Evolutionary conservation across 192 early-diverging fungal genomes (phyloP), one percentile per base, ranked within the genome.

Genomic region (Diversispora epigaea): DNA sequence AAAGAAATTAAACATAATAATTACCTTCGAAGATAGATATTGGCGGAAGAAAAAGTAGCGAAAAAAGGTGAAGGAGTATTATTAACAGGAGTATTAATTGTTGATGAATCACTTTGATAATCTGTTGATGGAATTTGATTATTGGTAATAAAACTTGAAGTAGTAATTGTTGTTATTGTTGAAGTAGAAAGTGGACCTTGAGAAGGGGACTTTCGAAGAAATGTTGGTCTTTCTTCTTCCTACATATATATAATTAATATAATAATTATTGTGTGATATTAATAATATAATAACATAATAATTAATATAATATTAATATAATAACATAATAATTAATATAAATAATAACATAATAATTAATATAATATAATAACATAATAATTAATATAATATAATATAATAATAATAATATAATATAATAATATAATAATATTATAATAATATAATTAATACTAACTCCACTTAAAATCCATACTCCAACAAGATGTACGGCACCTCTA

Each of bases 181-280:
- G 81, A 77, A 6, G 68, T 45, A 44, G 71, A 47, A 8, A 73
- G 69, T 46, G 61, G 40, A 43, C 55, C 74, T 3, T 66, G 43
- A 11, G 80, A 50, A 4, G 57, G 43, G 45, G 81, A 57, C 60
- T 78, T 73, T 4, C 88, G 84, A 3, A 93, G 70, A 68, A 93
- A 93, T 2, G 77, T 73, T 1, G 92, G 92, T 4, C 92, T 80
- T 54, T 92, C 91, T n/a, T 93, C 90, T 77, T 91, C 88, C 73
- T 75, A 64, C 79, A 84, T 45, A n/a, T 39, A 14, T 55, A 22
- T 60, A 15, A 25, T 32, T 60, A n/a, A n/a, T n/a, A n/a, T n/a
- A n/a, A 1, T 44, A 65, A 65, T 32, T 32, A 19, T 43, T 65
- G n/a, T n/a, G n/a, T n/a, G n/a, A n/a, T n/a, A n/a, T n/a, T n/a